A percentile compares a stretch with the other conserved stretches of the same genome.
These are phyloP conservation scores for Pyrenophora seminiperda DNA, from an alignment of 2,329 filamentous ascomycete species.

Conservation along the genomic window DNA sequence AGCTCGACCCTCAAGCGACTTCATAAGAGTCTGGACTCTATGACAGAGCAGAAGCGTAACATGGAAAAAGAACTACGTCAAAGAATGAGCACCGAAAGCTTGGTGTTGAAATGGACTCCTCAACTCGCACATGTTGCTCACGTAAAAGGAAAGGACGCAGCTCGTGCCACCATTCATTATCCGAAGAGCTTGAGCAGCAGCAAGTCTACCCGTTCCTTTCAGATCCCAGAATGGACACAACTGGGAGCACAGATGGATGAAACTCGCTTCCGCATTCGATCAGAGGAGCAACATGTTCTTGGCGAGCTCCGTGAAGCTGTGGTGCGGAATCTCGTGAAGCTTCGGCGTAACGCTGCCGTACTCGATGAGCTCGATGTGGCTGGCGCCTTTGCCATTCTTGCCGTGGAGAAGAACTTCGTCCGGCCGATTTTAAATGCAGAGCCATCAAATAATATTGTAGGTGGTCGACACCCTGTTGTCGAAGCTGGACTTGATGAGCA, in stretches of 20 bases:
- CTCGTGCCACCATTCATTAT: slow-evolving; percentile 45
- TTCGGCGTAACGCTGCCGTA: slow-evolving; percentile 87
- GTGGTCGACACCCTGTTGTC: slow-evolving; percentile 90
- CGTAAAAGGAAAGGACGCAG: slow-evolving; percentile 76
- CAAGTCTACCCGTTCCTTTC: slow-evolving; percentile 83
- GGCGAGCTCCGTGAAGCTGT: slow-evolving; percentile 74
- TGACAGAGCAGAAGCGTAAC: slow-evolving; percentile 64
- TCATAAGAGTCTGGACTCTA: slow-evolving; percentile 67
- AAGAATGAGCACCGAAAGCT: slow-evolving; percentile 56
- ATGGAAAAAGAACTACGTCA: slow-evolving; percentile 67
- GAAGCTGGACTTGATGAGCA: slow-evolving; percentile 79
- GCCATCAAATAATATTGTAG: slow-evolving; percentile 74
- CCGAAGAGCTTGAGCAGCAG: slow-evolving; percentile 71
- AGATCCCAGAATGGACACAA: slow-evolving; percentile 80
- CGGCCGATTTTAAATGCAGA: slow-evolving; percentile 72
- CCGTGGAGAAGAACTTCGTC: slow-evolving; percentile 72
- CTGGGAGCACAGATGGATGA: slow-evolving; percentile 82
- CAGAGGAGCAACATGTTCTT: slow-evolving; percentile 84
- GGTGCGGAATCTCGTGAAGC: slow-evolving; percentile 78
- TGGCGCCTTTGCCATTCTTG: slow-evolving; percentile 81
- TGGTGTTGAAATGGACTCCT: slow-evolving; percentile 85
- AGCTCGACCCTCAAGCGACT: slow-evolving; percentile 68
- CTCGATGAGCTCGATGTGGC: slow-evolving; percentile 92
- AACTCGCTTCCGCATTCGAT: slow-evolving; percentile 74
- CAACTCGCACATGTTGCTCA: slow-evolving; percentile 89